Evolutionary conservation across 2,329 filamentous ascomycete genomes (phyloP).

Genomic region (Aspergillus ustus): DNA sequence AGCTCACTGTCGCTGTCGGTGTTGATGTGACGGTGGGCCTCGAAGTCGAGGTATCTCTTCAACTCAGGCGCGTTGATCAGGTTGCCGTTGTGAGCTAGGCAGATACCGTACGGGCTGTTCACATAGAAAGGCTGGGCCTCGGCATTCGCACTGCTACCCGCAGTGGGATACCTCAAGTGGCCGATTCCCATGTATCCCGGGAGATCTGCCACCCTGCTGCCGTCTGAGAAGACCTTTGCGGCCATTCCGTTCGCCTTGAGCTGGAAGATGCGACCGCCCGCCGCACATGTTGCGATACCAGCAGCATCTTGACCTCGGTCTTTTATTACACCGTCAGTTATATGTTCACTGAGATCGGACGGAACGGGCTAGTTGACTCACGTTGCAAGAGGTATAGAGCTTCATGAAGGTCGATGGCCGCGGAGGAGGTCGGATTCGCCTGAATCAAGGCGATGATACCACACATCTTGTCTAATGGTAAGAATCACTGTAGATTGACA

Average conservation of each 20-base stretch:
- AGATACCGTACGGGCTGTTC: constrained; percentile 83
- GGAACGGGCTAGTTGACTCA: constrained; percentile 28
- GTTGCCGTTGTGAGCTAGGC: constrained; percentile 84
- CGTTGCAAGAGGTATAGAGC: constrained; percentile 71
- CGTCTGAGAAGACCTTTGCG: constrained; percentile 81
- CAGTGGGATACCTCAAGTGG: constrained; percentile 88
- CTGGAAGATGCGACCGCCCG: constrained; percentile 80
- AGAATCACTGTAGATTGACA: constrained; percentile 27
- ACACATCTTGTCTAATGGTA: constrained; percentile 56
- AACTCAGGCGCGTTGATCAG: constrained; percentile 78
- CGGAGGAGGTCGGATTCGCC: constrained; percentile 57
- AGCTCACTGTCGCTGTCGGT: constrained; percentile 87
- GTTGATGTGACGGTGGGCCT: constrained; percentile 85
- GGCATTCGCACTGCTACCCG: constrained; percentile 79
- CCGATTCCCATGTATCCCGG: constrained; percentile 86
- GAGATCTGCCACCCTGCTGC: constrained; percentile 71
- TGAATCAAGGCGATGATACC: constrained; percentile 66
- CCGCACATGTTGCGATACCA: constrained; percentile 76
- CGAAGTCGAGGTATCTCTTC: constrained; percentile 72
- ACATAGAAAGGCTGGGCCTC: constrained; percentile 94
- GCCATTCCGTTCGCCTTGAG: constrained; percentile 92
- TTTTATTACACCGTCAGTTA: constrained; percentile 34
- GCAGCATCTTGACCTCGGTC: constrained; percentile 85
- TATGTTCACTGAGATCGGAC: no score
- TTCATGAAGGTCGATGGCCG: constrained; percentile 70